Evolutionary conservation across 805 yeast genomes (phyloP).

Genomic region (Ogataea wickerhamii): DNA sequence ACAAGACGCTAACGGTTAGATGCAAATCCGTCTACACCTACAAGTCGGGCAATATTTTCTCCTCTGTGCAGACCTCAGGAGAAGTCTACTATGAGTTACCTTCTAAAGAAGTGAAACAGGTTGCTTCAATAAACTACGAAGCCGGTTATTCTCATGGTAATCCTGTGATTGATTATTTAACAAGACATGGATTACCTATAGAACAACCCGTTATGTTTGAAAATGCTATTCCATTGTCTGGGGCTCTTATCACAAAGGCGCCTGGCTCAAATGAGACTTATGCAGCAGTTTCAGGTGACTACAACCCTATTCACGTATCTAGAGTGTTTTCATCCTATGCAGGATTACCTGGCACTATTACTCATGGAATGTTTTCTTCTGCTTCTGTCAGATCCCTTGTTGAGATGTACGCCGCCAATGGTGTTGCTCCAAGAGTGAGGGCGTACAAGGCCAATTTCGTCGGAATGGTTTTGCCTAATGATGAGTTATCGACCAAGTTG

Average conservation of each 20-base stretch:
- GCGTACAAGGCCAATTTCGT: constrained; percentile 88
- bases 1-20: constrained; percentile 83
- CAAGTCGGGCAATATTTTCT: constrained; percentile 71
- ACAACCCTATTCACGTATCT: constrained; percentile 96
- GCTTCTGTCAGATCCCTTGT: constrained; percentile 93
- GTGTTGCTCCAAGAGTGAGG: constrained; percentile 91
- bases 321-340: constrained; percentile 93
- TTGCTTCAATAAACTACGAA: constrained; percentile 80
- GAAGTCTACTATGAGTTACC: constrained; percentile 84
- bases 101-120: constrained; percentile 80
- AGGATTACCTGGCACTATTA: constrained; percentile 92
- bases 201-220: constrained; percentile 93
- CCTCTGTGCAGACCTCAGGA: constrained; percentile 81
- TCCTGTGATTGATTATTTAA: constrained; percentile 92
- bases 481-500: constrained; percentile 76
- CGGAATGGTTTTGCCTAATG: constrained; percentile 98
- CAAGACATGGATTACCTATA: constrained; percentile 86
- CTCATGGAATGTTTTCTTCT: constrained; percentile 98
- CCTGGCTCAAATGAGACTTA: constrained; percentile 96
- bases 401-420: constrained; percentile 98
- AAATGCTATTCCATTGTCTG: constrained; percentile 79
- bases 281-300: constrained; percentile 97
- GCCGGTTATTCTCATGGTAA: constrained; percentile 95
- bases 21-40: constrained; percentile 79
- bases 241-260: constrained; percentile 65